A percentile compares a stretch with the other conserved stretches of the same genome.
Conservation (phyloP, 192 early-diverging fungal species). For the Paraglomus brasilianum region DNA sequence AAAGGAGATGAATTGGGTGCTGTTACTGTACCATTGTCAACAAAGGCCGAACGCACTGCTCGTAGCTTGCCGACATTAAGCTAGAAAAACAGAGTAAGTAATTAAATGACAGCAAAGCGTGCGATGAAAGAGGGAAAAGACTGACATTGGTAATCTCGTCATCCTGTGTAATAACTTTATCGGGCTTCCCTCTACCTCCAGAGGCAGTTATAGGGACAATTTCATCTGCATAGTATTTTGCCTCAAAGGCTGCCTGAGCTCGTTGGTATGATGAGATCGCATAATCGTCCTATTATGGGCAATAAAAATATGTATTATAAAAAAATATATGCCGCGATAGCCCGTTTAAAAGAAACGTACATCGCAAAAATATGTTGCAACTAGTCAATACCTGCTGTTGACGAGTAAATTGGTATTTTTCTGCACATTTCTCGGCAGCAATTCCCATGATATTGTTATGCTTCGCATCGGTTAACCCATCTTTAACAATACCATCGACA, state of each 20-base stretch:
- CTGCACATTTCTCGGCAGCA: conserved; percentile 79
- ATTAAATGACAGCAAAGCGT: neutral
- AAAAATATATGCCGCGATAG: too few relatives aligned
- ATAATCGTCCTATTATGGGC: conserved; percentile 59
- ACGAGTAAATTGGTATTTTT: conserved; percentile 73
- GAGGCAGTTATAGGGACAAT: conserved; percentile 69
- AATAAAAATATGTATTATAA: neutral
- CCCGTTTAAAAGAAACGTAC: too few relatives aligned
- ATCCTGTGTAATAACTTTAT: conserved; percentile 56
- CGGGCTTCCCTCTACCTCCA: conserved; percentile 66
- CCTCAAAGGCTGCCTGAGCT: conserved; percentile 66
- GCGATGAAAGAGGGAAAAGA: neutral
- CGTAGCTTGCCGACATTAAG: conserved; percentile 85
- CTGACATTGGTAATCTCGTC: conserved; percentile 63
- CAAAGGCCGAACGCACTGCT: conserved; percentile 84
- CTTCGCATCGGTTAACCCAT: conserved; percentile 77
- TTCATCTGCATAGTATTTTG: conserved; percentile 63
- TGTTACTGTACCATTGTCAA: conserved; percentile 86
- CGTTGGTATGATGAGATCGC: conserved; percentile 75
- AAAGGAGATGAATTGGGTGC: conserved; percentile 82
- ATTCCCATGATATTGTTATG: conserved; percentile 74
- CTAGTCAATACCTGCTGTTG: conserved; percentile 76
- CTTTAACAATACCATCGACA: conserved; percentile 73
- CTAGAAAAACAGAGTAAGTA: conserved; percentile 16
- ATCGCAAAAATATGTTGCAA: too few relatives aligned